These are phyloP conservation scores for Croton setiger DNA, from an alignment of 441 rosid species.

Conservation along the genomic window DNA sequence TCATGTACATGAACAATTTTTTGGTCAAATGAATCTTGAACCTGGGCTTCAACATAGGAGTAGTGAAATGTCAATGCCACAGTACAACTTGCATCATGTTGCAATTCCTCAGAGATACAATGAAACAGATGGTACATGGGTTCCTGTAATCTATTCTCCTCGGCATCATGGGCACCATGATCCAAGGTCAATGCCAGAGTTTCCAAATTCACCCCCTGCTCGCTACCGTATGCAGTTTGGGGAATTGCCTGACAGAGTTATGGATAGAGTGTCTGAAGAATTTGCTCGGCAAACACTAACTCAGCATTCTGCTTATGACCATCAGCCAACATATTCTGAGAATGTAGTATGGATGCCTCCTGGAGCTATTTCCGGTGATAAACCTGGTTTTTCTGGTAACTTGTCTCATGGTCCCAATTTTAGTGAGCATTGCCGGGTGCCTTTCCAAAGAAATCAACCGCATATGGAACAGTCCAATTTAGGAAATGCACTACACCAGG, in stretches of 20 bases:
- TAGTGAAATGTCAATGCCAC: slow-evolving; percentile 47
- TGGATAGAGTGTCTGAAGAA: slow-evolving; percentile 78
- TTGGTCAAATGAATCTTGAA: slow-evolving; percentile 51
- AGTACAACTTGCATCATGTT: slow-evolving; percentile 63
- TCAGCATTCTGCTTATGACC: slow-evolving; percentile 55
- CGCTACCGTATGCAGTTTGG: slow-evolving; percentile 62
- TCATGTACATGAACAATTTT: slow-evolving; percentile 56
- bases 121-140: slow-evolving; percentile 87
- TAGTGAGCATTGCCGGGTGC: slow-evolving; percentile 61
- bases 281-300: slow-evolving; percentile 48
- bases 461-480: slow-evolving; percentile 61
- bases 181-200: slow-evolving; percentile 57
- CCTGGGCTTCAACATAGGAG: slow-evolving; percentile 52
- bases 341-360: slow-evolving; percentile 75
- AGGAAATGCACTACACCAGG: slow-evolving; percentile 52
- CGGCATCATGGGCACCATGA: slow-evolving; percentile 78
- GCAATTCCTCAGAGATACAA: slow-evolving; percentile 69
- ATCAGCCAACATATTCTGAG: slow-evolving; percentile 59
- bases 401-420: slow-evolving; percentile 55
- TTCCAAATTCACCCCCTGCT: slow-evolving; percentile 80
- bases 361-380: slow-evolving; percentile 59
- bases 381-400: slow-evolving; percentile 76
- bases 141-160: slow-evolving; percentile 86
- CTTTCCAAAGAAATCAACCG: slow-evolving; percentile 59
- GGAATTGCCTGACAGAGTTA: slow-evolving; percentile 53